Percentiles rank a stretch among this genome's conserved stretches.
These are phyloP conservation scores for Acer campestre DNA, from an alignment of 345 rosid genomes.

Conservation along the genomic window DNA sequence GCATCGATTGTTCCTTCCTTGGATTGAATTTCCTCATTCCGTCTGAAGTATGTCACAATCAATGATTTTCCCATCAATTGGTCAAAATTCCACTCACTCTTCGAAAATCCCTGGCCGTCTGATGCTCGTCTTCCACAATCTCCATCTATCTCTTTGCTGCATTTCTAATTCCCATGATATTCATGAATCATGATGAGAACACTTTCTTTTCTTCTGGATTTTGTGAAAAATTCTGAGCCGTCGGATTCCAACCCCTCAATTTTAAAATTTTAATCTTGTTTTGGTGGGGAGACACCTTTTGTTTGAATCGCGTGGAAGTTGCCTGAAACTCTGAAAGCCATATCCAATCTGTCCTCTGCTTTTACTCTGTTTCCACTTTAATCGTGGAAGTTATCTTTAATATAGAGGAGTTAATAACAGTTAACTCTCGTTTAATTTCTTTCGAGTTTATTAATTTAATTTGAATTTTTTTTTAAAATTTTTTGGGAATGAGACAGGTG, in stretches of 20 bases:
- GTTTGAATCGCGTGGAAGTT: conserved; percentile 1
- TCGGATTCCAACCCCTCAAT: background rate
- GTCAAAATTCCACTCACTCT: background rate
- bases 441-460: background rate
- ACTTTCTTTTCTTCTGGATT: background rate
- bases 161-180: background rate
- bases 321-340: background rate
- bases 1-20: background rate
- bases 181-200: no score
- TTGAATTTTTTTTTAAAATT: background rate
- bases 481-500: conserved; percentile 32
- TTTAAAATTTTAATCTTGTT: background rate
- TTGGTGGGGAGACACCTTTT: background rate
- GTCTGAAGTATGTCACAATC: background rate
- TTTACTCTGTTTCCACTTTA: background rate
- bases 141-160: background rate
- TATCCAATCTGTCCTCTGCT: conserved; percentile 8
- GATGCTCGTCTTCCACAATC: conserved; percentile 6
- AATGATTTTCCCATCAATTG: background rate
- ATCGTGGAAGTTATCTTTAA: background rate
- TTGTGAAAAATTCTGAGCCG: background rate
- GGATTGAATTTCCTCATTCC: conserved; percentile 5
- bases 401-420: background rate
- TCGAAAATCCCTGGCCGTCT: conserved; percentile 6
- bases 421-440: background rate